Percentiles rank a stretch among this genome's conserved stretches.
Conservation (phyloP, 768 basidiomycete species). For the Russula dissimulans region DNA sequence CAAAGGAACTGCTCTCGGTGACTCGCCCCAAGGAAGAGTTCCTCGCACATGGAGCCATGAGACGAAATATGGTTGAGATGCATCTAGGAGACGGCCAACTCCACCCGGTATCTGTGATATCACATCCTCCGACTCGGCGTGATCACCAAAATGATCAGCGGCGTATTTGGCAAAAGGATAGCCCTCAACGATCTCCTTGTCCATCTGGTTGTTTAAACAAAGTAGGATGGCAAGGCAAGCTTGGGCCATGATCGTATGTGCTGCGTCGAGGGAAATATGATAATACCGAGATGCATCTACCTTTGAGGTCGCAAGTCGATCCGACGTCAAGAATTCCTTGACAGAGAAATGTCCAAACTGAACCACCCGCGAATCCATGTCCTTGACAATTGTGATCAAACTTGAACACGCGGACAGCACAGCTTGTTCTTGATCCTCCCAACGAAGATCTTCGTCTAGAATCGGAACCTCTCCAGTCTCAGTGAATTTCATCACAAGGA, state of each 20-base stretch:
- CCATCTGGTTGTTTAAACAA: neutral
- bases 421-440: neutral
- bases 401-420: neutral
- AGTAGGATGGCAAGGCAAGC: neutral
- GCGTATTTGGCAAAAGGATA: neutral
- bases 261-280: neutral
- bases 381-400: neutral
- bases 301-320: neutral
- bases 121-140: neutral
- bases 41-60: neutral
- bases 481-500: neutral
- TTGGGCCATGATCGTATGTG: neutral
- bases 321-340: neutral
- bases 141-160: neutral
- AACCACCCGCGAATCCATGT: neutral
- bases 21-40: too few relatives aligned
- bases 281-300: neutral
- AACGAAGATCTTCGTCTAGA: neutral
- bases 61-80: neutral
- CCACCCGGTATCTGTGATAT: neutral
- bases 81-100: neutral
- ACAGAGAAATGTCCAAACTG: conserved; percentile 2
- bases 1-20: neutral
- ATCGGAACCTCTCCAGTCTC: neutral
- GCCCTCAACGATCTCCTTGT: neutral